Base-by-base conservation (phyloP, 1,284 basidiomycete genomes). In the Cystobasidium sp. region DNA sequence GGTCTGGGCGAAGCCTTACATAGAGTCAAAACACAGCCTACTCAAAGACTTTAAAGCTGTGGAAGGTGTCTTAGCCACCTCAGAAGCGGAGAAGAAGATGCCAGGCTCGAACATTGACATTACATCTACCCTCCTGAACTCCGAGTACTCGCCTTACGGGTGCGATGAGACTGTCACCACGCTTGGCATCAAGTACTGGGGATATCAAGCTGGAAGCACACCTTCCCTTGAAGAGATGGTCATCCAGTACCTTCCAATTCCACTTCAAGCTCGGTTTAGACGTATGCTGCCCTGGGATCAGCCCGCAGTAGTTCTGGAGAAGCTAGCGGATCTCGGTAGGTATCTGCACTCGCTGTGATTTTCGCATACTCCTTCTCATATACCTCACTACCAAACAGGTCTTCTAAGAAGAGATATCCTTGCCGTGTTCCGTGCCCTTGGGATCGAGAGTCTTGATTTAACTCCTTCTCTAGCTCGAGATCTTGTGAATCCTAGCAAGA, bases 141-240 rank as follows among this genome's bases (percentile, higher is more conserved):
- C 56, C n/a, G 70, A 73, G 41, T 56, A 46, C 37, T 73, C 70
- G 20, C 70, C 70, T n/a, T 73, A 73, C 37, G 70, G 70, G 9
- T 73, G 62, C 44, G 70, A 73, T 49, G 70, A 73, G 52, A 73
- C 43, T 49, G 62, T 65, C 18, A 55, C 62, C 9, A 47, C 59
- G 22, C 56, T 73, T 6, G 70, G 70, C 12, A 55, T 46, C 59
- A 65, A 66, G 41, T 53, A 64, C 18, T 73, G 70, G 70, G 70
- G 70, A 1, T 66, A 56, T 41, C 70, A 73, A 31, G 37, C 63
- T 22, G 70, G 52, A 22, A 46, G 37, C 18, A 31, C 39, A 43
- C 39, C 62, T 37, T 43, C 62, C 12, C 53, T 73, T 5, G 53
- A 73, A 66, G 62, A 64, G 14, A 22, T 66, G 31, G 62, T 73